Evolutionary conservation across 768 basidiomycete genomes (phyloP), one percentile per base, ranked within the genome.

Genomic region (Coprinopsis strossmayeri): DNA sequence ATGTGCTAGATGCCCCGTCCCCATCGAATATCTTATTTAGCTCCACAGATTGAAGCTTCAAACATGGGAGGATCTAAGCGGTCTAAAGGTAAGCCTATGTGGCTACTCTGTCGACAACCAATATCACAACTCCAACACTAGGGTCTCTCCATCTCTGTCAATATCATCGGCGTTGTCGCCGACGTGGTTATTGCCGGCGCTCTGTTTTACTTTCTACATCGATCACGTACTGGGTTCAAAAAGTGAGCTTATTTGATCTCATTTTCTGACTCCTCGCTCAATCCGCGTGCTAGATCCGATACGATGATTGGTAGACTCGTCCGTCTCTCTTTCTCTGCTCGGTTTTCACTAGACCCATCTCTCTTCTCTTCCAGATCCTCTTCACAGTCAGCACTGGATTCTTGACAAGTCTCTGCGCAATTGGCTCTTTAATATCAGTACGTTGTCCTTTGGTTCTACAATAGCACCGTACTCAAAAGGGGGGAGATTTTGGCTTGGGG

Each of bases 61-160:
- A 5, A 77, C 75, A 1, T 78, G 74, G 67, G 52, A 13, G 9
- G 63, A 79, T 17, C 64, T 82, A 30, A 50, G 52, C 17, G 49
- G 60, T 45, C 59, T 82, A 20, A 79, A 78, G 68, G 78, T 66
- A 52, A 25, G 52, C 12, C n/a, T 9, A 5, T 34, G 15, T 43
- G 18, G 38, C 11, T 10, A 18, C 30, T 7, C n/a, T 23, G 26
- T 42, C 17, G 41, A 21, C 9, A 21, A n/a, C n/a, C n/a, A 20
- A 21, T 24, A 26, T 52, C 9, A 35, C 25, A 34, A 48, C 46
- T 46, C 44, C 45, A 44, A 41, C n/a, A 3, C n/a, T 47, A 78
- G 77, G 70, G 72, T 25, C 63, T 78, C 25, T 79, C 78, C 3
- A 77, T 78, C 69, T 66, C 75, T 40, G 76, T 81, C 32, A 79